A percentile compares a stretch with the other conserved stretches of the same genome.
Evolutionary conservation across 1,284 basidiomycete species (phyloP).

Genomic region (Schizophyllum commune): DNA sequence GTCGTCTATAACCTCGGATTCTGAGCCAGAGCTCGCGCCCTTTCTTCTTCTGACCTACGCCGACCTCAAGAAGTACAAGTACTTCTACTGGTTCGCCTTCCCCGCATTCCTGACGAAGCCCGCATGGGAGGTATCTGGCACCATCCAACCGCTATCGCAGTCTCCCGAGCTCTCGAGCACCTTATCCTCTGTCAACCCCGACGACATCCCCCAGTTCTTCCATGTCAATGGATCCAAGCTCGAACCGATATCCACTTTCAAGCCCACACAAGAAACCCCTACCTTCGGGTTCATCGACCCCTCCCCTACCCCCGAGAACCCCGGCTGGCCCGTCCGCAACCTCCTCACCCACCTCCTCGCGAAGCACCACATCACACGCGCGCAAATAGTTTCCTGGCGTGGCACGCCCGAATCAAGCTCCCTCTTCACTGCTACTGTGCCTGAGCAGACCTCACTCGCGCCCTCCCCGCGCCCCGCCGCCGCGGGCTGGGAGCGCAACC

Average conservation of each 20-base stretch:
- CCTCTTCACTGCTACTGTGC: slow-evolving; percentile 28
- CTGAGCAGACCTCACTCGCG: slow-evolving; percentile 12
- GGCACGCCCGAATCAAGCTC: slow-evolving; percentile 23
- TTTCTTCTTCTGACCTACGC: slow-evolving; percentile 92
- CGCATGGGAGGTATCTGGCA: slow-evolving; percentile 69
- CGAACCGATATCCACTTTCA: slow-evolving; percentile 40
- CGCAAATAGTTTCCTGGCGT: slow-evolving; percentile 75
- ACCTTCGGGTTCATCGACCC: slow-evolving; percentile 73
- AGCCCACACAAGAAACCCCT: slow-evolving; percentile 51
- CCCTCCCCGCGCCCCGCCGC: slow-evolving; percentile 45
- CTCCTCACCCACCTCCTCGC: slow-evolving; percentile 74
- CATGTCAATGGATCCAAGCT: slow-evolving; percentile 41
- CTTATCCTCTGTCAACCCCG: slow-evolving; percentile 23
- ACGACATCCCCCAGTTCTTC: slow-evolving; percentile 42
- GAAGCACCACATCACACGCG: slow-evolving; percentile 38
- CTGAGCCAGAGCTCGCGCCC: slow-evolving; percentile 53
- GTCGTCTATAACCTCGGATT: slow-evolving; percentile 44
- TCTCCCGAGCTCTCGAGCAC: slow-evolving; percentile 40
- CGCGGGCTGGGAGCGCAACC: slow-evolving; percentile 95
- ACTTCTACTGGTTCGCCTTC: slow-evolving; percentile 97
- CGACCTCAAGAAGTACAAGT: slow-evolving; percentile 97
- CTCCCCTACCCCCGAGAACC: slow-evolving; percentile 68
- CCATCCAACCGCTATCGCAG: neutral
- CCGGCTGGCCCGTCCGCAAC: slow-evolving; percentile 95
- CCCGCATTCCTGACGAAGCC: slow-evolving; percentile 87